phyloP scores from a whole-genome alignment of 371 early-diverging fungal genomes.

The Cokeromyces recurvatus region DNA sequence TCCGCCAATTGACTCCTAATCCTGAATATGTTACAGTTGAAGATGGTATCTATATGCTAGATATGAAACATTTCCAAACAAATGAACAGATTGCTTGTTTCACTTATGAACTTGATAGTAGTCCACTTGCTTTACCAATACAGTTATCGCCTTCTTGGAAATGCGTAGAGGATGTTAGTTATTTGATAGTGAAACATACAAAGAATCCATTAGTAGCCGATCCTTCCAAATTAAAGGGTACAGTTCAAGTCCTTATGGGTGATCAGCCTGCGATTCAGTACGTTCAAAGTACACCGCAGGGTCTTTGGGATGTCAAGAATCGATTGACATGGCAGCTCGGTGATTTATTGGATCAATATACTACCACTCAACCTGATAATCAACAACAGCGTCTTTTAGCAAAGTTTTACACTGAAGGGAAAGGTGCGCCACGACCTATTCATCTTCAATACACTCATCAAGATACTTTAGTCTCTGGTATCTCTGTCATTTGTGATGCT shows the following conservation, averaged over 20 bases:
- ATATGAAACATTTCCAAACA: not conserved
- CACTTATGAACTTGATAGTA: not conserved
- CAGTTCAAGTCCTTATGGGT: not conserved
- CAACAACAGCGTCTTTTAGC: constrained; percentile 1
- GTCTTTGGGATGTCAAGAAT: constrained; percentile 6
- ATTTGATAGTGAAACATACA: constrained; percentile 8
- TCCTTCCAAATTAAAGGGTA: not conserved
- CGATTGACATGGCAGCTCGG: constrained; percentile 4
- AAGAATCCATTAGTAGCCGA: not conserved
- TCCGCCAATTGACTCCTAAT: not conserved
- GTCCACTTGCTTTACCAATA: not conserved
- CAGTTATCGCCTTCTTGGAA: constrained; percentile 9
- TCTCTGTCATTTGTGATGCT: not conserved
- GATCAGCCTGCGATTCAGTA: not conserved
- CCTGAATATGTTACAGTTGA: not conserved
- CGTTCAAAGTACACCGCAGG: constrained; percentile 17
- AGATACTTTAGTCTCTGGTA: not conserved
- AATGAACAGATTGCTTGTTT: not conserved
- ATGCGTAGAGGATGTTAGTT: not conserved
- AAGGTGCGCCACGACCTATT: not conserved
- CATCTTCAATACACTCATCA: not conserved
- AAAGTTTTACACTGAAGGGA: constrained; percentile 1
- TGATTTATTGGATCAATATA: constrained; percentile 10
- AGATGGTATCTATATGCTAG: not conserved
- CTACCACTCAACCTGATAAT: not conserved